phyloP scores from a whole-genome alignment of 768 basidiomycete species.

The Dioszegia crocea region DNA sequence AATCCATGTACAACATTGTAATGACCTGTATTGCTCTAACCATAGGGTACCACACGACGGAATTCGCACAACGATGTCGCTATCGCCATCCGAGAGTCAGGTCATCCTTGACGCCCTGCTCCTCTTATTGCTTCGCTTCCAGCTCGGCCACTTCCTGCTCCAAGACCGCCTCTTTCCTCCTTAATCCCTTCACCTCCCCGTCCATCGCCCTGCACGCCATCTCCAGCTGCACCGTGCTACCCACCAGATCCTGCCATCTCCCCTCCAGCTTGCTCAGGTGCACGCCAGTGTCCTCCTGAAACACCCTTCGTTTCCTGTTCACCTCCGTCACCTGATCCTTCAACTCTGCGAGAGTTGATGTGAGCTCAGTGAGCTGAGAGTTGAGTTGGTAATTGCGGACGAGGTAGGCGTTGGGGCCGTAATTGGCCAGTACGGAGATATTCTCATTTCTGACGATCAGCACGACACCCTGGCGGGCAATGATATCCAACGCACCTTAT shows the following conservation, averaged over 20 bases:
- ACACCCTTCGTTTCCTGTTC: slow-evolving; percentile 82
- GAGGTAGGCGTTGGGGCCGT: slow-evolving; percentile 86
- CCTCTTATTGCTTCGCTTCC: slow-evolving; percentile 17
- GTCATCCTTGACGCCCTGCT: neutral
- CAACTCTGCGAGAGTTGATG: slow-evolving; percentile 24
- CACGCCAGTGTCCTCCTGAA: slow-evolving; percentile 69
- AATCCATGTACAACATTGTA: slow-evolving; percentile 13
- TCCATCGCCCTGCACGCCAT: slow-evolving; percentile 89
- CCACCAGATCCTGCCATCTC: slow-evolving; percentile 89
- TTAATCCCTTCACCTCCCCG: slow-evolving; percentile 59
- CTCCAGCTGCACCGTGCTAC: slow-evolving; percentile 85
- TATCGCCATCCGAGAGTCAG: neutral
- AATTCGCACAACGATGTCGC: too few species aligned
- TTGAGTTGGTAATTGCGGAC: slow-evolving; percentile 86
- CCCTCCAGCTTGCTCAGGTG: slow-evolving; percentile 78
- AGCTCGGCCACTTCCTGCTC: slow-evolving; percentile 36
- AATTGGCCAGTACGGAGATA: slow-evolving; percentile 72
- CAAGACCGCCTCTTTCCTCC: slow-evolving; percentile 41
- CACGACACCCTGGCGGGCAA: neutral
- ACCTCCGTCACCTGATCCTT: slow-evolving; percentile 75
- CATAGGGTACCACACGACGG: too few species aligned
- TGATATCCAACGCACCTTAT: slow-evolving; percentile 30
- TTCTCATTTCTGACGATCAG: slow-evolving; percentile 65
- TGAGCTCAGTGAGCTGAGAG: slow-evolving; percentile 67
- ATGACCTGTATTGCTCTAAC: neutral